Percentiles rank a stretch among this genome's conserved stretches.
Conservation (phyloP, 768 basidiomycete genomes). For the Phlegmacium glaucopus region DNA sequence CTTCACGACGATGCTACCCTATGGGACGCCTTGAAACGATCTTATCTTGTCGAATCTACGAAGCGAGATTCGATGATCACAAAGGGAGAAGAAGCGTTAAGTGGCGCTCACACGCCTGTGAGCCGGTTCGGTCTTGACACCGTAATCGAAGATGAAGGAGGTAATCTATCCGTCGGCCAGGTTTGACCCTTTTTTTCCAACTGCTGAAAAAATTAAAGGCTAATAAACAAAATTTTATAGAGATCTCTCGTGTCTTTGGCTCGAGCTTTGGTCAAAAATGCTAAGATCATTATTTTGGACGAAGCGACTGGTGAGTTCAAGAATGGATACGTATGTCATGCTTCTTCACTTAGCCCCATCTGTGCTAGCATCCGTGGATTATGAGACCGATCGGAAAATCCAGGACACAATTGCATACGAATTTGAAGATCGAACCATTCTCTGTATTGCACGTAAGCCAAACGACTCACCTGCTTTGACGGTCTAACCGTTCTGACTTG, state of each 20-base stretch:
- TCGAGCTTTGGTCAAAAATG: conserved; percentile 83
- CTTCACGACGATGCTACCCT: conserved; percentile 74
- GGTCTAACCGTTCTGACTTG: not conserved
- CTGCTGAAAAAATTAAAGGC: not conserved
- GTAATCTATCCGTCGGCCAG: conserved; percentile 77
- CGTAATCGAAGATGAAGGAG: conserved; percentile 82
- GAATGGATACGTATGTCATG: not conserved
- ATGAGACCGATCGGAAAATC: conserved; percentile 87
- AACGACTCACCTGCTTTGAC: not conserved
- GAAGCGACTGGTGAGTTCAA: conserved; percentile 76
- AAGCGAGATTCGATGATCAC: conserved; percentile 24
- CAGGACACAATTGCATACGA: conserved; percentile 85
- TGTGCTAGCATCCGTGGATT: conserved; percentile 72
- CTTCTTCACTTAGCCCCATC: not conserved
- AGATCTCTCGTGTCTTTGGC: conserved; percentile 85
- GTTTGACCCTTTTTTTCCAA: conserved; percentile 16
- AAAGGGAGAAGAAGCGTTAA: conserved; percentile 29
- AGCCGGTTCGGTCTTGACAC: conserved; percentile 81
- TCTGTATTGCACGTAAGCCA: conserved; percentile 81
- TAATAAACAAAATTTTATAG: conserved; percentile 40
- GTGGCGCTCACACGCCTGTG: conserved; percentile 41
- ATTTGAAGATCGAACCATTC: conserved; percentile 80
- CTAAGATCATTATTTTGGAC: conserved; percentile 82
- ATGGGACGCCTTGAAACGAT: conserved; percentile 85
- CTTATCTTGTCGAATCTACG: conserved; percentile 69